Evolutionary conservation across 1,139 yeast species (phyloP), one percentile per base, ranked within the genome.

Genomic region (Debaryomyces coudertii): DNA sequence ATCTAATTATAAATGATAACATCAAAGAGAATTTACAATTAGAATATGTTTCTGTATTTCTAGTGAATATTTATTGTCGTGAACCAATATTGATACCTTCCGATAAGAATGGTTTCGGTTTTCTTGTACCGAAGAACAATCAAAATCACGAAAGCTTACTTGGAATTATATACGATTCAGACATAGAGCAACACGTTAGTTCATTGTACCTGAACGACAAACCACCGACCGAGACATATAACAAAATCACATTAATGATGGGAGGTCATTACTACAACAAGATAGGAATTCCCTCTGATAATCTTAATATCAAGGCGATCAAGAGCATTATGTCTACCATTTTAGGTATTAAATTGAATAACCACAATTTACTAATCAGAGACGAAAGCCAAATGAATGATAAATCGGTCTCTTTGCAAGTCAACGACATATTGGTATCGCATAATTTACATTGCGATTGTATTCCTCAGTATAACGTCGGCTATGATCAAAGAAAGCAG

Each of bases 101-200:
- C 30, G 68, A 68, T 37, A 63, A 69, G 15, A 61, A 76, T 42
- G 96, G 97, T 42, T 93, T 93, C 72, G 99, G 99, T 2, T 90
- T 87, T 56, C 75, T 93, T 45, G 88, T 90, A 2, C 99, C 99
- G 1, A 62, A 62, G 43, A 33, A 76, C 67, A 59, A 66, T 67
- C 55, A 62, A 6, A 86, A 88, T 55, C 77, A 81, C 1, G 85
- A 83, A 43, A 74, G 80, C 18, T 67, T 90, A 15, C 71, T 93
- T 36, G 99, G 99, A 1, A 90, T 90, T 1, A 90, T 93, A 27
- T 93, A 87, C 65, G 98, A 93, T 62, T 88, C 97, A 1, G 90
- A 89, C 42, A 79, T 89, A 11, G 92, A 84, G 59, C 71, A 76
- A 51, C 68, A 77, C 48, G 70, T 78, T 23, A 53, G 60, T 29